phyloP scores from a whole-genome alignment of 2,329 filamentous ascomycete species.

The Leptosphaerulina australis region DNA sequence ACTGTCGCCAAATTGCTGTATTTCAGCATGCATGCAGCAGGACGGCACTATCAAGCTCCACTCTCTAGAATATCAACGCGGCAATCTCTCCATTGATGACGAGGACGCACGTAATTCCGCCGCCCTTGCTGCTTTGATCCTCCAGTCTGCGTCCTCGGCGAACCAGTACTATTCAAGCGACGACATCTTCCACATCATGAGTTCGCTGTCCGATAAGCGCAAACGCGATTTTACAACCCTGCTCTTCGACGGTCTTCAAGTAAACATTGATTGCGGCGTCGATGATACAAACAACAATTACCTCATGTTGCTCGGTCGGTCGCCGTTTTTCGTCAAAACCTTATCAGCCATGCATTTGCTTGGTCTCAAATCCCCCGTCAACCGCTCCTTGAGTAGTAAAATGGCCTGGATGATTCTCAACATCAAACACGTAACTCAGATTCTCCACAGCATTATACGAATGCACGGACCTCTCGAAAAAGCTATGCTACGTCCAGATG shows the following conservation, averaged over 20 bases:
- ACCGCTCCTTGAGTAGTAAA: slow-evolving; percentile 70
- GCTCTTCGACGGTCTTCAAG: slow-evolving; percentile 57
- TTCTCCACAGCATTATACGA: slow-evolving; percentile 62
- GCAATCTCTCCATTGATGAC: slow-evolving; percentile 39
- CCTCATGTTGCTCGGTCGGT: slow-evolving; percentile 52
- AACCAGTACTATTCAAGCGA: slow-evolving; percentile 56
- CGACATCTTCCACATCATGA: slow-evolving; percentile 55
- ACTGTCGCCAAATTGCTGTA: slow-evolving; percentile 56
- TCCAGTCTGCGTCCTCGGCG: slow-evolving; percentile 52
- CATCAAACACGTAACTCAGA: slow-evolving; percentile 70
- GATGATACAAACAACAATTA: slow-evolving; percentile 66
- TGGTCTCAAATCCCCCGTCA: slow-evolving; percentile 55
- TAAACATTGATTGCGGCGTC: slow-evolving; percentile 78
- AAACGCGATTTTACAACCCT: slow-evolving; percentile 64
- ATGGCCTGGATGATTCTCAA: slow-evolving; percentile 77
- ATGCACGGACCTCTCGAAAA: slow-evolving; percentile 59
- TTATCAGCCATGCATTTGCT: slow-evolving; percentile 80
- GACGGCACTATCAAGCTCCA: slow-evolving; percentile 53
- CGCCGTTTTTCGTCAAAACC: slow-evolving; percentile 74
- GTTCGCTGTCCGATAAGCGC: slow-evolving; percentile 34
- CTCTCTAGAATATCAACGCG: slow-evolving; percentile 50
- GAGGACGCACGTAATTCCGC: slow-evolving; percentile 45
- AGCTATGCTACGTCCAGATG: slow-evolving; percentile 39
- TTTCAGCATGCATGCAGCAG: slow-evolving; percentile 52
- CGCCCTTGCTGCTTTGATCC: slow-evolving; percentile 49